Conservation (phyloP, 2,329 filamentous ascomycete species). For the Neoascochyta sp. region DNA sequence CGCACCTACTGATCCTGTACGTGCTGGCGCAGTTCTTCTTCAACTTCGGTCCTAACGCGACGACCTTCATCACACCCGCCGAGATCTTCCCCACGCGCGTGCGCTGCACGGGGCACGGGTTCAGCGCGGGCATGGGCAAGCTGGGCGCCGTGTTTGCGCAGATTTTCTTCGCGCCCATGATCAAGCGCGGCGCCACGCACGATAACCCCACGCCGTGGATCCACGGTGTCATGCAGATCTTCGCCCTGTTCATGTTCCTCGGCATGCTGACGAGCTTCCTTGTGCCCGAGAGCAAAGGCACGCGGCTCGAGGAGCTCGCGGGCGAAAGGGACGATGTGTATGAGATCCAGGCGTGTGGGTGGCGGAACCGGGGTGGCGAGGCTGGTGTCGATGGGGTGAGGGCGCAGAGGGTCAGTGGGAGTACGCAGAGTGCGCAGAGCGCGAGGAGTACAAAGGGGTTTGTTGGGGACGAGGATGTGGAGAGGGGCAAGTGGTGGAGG, state of each 20-base stretch:
- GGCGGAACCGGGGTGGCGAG: slow-evolving; percentile 18
- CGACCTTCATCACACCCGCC: slow-evolving; percentile 52
- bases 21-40: slow-evolving; percentile 52
- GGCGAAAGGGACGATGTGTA: slow-evolving; percentile 57
- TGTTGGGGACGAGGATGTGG: slow-evolving; percentile 7
- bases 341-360: slow-evolving; percentile 46
- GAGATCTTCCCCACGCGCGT: slow-evolving; percentile 52
- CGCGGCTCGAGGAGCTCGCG: slow-evolving; percentile 67
- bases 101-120: slow-evolving; percentile 47
- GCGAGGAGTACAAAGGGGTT: slow-evolving; percentile 9
- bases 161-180: slow-evolving; percentile 48
- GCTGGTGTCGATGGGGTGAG: slow-evolving; percentile 5
- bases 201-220: slow-evolving; percentile 60
- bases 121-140: slow-evolving; percentile 49
- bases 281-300: slow-evolving; percentile 73
- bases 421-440: slow-evolving; percentile 11
- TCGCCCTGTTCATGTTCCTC: slow-evolving; percentile 74
- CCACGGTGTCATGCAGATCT: slow-evolving; percentile 71
- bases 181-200: slow-evolving; percentile 52
- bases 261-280: slow-evolving; percentile 66
- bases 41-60: slow-evolving; percentile 53
- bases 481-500: slow-evolving; percentile 23
- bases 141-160: slow-evolving; percentile 50
- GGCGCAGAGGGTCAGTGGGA: slow-evolving; percentile 8
- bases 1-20: slow-evolving; percentile 46